These are phyloP conservation scores for Sisymbrium altissimum DNA, from an alignment of 345 rosid species.

Conservation along the genomic window DNA sequence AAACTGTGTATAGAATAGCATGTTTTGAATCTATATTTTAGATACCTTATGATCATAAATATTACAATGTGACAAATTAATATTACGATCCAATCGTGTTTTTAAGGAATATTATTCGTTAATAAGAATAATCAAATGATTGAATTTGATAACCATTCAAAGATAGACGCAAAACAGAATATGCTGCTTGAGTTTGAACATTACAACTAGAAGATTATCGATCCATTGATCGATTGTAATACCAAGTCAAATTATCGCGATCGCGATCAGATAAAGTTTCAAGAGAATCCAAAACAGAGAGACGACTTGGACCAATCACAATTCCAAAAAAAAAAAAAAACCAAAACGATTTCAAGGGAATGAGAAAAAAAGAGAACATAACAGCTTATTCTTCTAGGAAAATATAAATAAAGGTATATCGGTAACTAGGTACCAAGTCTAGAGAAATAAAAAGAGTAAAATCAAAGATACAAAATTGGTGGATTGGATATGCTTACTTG, in stretches of 20 bases:
- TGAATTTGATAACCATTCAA: neutral
- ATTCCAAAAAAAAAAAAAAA: too few species aligned
- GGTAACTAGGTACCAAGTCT: neutral
- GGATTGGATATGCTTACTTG: slow-evolving; percentile 1
- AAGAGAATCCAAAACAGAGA: too few species aligned
- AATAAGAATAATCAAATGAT: too few species aligned
- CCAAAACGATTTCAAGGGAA: too few species aligned
- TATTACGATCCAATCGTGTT: neutral
- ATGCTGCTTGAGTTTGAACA: neutral
- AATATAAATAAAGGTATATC: too few species aligned
- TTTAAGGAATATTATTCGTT: neutral
- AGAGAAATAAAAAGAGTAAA: neutral
- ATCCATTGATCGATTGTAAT: neutral
- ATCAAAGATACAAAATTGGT: neutral
- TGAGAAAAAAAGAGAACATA: neutral
- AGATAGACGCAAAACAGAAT: neutral
- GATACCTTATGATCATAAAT: too few species aligned
- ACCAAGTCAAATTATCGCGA: neutral
- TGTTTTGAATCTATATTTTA: too few species aligned
- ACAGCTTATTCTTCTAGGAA: too few species aligned
- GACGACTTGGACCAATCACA: neutral
- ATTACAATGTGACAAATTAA: too few species aligned
- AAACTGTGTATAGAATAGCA: too few species aligned
- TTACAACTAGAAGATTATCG: neutral
- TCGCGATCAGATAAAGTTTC: neutral